Conservation (phyloP, 176 grass and related monocot genomes). For the Triticum dicoccoides region DNA sequence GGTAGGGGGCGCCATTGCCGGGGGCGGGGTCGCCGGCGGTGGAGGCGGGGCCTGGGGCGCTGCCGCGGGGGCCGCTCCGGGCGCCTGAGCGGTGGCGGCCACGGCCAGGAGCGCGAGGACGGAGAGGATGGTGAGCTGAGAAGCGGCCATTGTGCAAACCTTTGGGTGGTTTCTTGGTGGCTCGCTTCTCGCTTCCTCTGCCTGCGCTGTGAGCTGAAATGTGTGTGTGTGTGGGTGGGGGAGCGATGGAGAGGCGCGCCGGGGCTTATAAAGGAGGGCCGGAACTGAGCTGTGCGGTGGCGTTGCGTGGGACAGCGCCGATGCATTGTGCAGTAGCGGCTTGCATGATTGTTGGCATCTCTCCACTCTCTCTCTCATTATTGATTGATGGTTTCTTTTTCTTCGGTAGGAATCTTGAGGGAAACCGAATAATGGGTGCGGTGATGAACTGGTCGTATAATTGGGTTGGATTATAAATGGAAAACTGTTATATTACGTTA, state of each 20-base stretch:
- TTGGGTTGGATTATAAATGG: background rate
- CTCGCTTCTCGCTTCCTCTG: conserved; percentile 22
- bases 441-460: background rate
- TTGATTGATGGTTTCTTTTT: background rate
- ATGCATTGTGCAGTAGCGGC: conserved; percentile 7
- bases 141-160: conserved; percentile 34
- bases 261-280: conserved; percentile 33
- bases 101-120: conserved; percentile 41
- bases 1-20: conserved; percentile 16
- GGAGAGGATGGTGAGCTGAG: conserved; percentile 41
- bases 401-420: conserved; percentile 6
- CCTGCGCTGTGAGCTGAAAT: background rate
- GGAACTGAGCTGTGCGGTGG: background rate
- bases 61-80: conserved; percentile 24
- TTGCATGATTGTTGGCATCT: conserved; percentile 26
- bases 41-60: conserved; percentile 21
- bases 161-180: background rate
- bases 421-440: background rate
- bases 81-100: conserved; percentile 43
- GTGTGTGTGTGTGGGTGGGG: background rate
- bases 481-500: background rate
- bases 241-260: background rate
- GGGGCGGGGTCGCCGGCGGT: conserved; percentile 19
- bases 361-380: conserved; percentile 4
- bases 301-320: conserved; percentile 19